phyloP scores from a whole-genome alignment of 1,139 yeast species.

The Geotrichum reessii region DNA sequence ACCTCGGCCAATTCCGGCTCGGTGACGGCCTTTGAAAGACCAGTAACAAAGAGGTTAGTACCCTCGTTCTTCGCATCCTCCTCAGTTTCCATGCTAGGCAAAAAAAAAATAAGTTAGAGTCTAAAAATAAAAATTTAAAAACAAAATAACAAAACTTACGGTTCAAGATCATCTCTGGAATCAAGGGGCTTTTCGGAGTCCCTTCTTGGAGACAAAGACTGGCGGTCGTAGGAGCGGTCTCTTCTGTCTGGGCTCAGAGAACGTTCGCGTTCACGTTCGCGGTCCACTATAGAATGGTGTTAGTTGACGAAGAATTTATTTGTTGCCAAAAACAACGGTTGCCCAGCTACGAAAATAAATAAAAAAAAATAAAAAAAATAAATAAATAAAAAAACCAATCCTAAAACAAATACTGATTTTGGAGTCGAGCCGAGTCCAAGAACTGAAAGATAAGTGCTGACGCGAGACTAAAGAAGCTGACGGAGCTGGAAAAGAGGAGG shows the following conservation, averaged over 20 bases:
- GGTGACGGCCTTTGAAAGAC: constrained; percentile 33
- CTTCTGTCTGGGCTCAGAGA: constrained; percentile 22
- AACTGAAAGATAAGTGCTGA: background rate
- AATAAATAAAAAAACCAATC: background rate
- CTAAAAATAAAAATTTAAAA: background rate
- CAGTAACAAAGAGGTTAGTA: constrained; percentile 38
- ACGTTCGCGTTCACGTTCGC: constrained; percentile 11
- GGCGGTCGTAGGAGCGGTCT: constrained; percentile 25
- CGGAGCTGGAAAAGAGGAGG: background rate
- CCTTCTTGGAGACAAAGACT: constrained; percentile 27
- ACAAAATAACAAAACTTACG: constrained; percentile 4
- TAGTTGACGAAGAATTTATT: background rate
- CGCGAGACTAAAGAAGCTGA: background rate
- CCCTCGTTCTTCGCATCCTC: constrained; percentile 34
- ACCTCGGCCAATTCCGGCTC: constrained; percentile 34
- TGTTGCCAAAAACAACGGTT: background rate
- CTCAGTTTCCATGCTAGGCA: constrained; percentile 16
- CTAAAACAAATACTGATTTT: background rate
- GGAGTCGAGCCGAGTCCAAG: background rate
- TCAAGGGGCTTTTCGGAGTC: constrained; percentile 16
- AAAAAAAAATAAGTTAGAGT: background rate
- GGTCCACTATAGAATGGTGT: background rate
- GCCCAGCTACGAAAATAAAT: background rate
- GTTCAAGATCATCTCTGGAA: constrained; percentile 7
- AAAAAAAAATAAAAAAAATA: background rate